phyloP scores from a whole-genome alignment of 768 basidiomycete genomes.

The Dacryopinax spathularia region DNA sequence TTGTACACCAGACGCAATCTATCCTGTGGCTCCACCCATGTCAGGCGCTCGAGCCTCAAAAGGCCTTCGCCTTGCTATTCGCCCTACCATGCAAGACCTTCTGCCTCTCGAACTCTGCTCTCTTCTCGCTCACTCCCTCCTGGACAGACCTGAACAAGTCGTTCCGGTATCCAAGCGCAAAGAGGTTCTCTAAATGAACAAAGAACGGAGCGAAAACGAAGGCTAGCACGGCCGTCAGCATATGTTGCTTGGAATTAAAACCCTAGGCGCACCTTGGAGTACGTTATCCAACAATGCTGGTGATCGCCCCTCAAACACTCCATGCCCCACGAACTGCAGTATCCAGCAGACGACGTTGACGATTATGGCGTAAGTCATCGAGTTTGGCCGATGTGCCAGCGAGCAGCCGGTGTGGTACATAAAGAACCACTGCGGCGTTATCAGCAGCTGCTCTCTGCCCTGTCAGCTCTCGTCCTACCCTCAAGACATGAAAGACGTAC shows the following conservation, averaged over 20 bases:
- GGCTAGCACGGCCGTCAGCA: slow-evolving; percentile 48
- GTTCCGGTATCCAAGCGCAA: slow-evolving; percentile 65
- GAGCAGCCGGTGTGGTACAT: slow-evolving; percentile 59
- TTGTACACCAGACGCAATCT: neutral
- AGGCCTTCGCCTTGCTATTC: neutral
- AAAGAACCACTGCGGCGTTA: slow-evolving; percentile 53
- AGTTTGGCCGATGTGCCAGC: slow-evolving; percentile 38
- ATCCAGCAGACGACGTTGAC: slow-evolving; percentile 71
- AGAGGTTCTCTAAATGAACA: slow-evolving; percentile 82
- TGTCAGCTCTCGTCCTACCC: no score
- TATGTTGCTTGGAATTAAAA: neutral
- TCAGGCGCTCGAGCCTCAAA: neutral
- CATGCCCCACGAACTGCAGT: slow-evolving; percentile 82
- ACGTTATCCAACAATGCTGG: slow-evolving; percentile 85
- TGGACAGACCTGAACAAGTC: slow-evolving; percentile 58
- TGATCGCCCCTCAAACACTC: slow-evolving; percentile 68
- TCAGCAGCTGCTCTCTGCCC: no score
- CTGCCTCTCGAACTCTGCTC: slow-evolving; percentile 36
- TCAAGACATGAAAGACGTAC: no score
- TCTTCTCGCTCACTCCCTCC: slow-evolving; percentile 62
- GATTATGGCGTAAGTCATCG: slow-evolving; percentile 37
- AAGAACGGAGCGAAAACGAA: slow-evolving; percentile 91
- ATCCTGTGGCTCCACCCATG: no score
- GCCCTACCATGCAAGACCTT: neutral
- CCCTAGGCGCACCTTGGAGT: slow-evolving; percentile 55